These are phyloP conservation scores for Suillus bovinus DNA, from an alignment of 768 basidiomycete species.

Conservation along the genomic window DNA sequence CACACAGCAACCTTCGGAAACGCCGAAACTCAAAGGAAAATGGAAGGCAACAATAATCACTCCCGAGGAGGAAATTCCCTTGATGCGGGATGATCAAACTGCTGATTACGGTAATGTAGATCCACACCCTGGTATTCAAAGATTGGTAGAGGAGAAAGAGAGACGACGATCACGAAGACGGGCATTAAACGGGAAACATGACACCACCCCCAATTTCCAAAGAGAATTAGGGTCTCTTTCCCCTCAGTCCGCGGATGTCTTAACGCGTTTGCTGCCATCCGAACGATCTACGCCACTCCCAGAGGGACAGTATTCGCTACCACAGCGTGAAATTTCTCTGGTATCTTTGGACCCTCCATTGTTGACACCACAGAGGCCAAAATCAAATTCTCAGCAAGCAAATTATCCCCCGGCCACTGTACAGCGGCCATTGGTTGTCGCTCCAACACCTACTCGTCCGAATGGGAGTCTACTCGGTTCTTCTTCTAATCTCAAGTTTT, in stretches of 20 bases:
- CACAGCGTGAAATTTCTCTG: conserved; percentile 20
- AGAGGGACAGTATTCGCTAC: conserved; percentile 13
- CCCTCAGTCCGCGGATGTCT: conserved; percentile 51
- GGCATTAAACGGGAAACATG: conserved; percentile 31
- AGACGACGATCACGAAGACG: conserved; percentile 28
- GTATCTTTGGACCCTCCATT: conserved; percentile 30
- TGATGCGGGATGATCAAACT: not conserved
- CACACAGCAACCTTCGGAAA: conserved; percentile 20
- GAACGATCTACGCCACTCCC: conserved; percentile 19
- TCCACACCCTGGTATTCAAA: not conserved
- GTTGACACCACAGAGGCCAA: conserved; percentile 22
- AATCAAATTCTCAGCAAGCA: conserved; percentile 14
- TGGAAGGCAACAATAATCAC: conserved; percentile 19
- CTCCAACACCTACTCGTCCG: conserved; percentile 30
- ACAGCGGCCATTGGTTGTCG: conserved; percentile 31
- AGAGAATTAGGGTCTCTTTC: conserved; percentile 58
- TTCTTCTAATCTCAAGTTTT: conserved; percentile 35
- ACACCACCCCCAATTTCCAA: conserved; percentile 19
- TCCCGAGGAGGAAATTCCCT: not conserved
- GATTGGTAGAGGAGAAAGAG: not conserved
- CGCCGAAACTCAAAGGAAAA: conserved; percentile 21
- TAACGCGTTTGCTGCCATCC: conserved; percentile 39
- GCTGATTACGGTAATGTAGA: not conserved
- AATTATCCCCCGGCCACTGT: conserved; percentile 19
- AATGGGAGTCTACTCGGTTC: conserved; percentile 11